Base-by-base conservation (phyloP, 176 grass and related monocot species). In the Phoenix dactylifera region DNA sequence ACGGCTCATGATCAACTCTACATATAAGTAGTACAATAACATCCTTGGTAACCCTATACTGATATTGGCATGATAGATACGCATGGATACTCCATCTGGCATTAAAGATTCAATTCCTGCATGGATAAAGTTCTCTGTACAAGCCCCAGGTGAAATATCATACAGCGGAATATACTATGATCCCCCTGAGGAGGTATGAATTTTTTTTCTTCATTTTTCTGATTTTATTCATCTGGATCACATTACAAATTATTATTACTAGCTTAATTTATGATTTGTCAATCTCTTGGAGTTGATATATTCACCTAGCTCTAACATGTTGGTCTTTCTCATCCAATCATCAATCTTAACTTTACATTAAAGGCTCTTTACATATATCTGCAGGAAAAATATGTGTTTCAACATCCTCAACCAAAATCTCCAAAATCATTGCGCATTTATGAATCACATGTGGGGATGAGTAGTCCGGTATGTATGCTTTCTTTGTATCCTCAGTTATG, bases 371-470 rank as follows among this genome's bases (percentile, higher is more conserved):
- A 58, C 23, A 78, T 81, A 29, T 5, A 24, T 84, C 22, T 82
- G 77, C 72, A 96, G 91, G 91, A 90, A 72, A 90, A 87, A 63
- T 85, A 96, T 69, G 72, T 90, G 68, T 96, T 96, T 55, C 60
- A 85, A 72, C 83, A 96, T 74, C 77, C 86, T 75, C 83, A 85
- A 81, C 91, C 91, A 39, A 96, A 96, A 74, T 79, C 73, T 28
- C 86, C 91, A 79, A 90, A 90, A 49, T 96, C 91, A 72, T 55
- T 96, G 62, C 57, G 86, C 67, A 96, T 96, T 79, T 96, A 96
- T 68, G 86, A 96, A 84, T 85, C 83, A 49, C 91, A 96, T 85
- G 75, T 96, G 74, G 91, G 91, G 80, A 96, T 96, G 83, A 96
- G 91, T 66, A 96, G 91, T 75, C 77, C 83, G 69, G 91, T 96